Percentiles rank a stretch among this genome's conserved stretches.
Evolutionary conservation across 352 stramenopile genomes (phyloP).

Genomic region (Phytophthora multivora): DNA sequence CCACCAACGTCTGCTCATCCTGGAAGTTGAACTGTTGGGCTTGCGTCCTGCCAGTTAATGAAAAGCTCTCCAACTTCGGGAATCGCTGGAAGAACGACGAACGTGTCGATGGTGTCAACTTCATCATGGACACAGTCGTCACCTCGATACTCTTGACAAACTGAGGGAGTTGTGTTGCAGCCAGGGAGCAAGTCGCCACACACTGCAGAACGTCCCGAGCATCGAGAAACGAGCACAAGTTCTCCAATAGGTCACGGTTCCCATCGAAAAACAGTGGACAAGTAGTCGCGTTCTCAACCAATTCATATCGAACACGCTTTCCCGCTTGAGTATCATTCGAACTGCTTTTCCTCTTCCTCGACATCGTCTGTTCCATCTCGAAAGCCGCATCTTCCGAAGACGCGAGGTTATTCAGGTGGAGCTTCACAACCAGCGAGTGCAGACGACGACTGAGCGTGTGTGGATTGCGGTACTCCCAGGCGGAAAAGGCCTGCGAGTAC

Average conservation of each 20-base stretch:
- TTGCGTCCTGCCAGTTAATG: slow-evolving; percentile 33
- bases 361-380: slow-evolving; percentile 19
- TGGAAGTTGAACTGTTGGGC: slow-evolving; percentile 56
- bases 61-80: slow-evolving; percentile 43
- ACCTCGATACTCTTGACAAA: slow-evolving; percentile 47
- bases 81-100: slow-evolving; percentile 46
- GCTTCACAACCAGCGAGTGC: slow-evolving; percentile 63
- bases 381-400: slow-evolving; percentile 44
- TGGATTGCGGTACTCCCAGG: slow-evolving; percentile 58
- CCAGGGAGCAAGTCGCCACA: slow-evolving; percentile 37
- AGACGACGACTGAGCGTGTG: slow-evolving; percentile 61
- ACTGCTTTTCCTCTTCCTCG: slow-evolving; percentile 31
- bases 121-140: slow-evolving; percentile 25
- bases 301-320: slow-evolving; percentile 21
- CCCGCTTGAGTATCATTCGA: slow-evolving; percentile 1
- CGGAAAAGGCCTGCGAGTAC: slow-evolving; percentile 56
- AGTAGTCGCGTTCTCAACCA: background rate
- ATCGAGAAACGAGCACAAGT: slow-evolving; percentile 49
- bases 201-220: slow-evolving; percentile 40
- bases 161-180: slow-evolving; percentile 33
- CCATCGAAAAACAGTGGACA: slow-evolving; percentile 54
- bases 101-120: slow-evolving; percentile 19
- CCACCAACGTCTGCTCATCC: slow-evolving; percentile 37
- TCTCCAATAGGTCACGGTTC: slow-evolving; percentile 47
- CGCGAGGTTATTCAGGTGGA: slow-evolving; percentile 61